These are phyloP conservation scores for Saccharum hybrid DNA, from an alignment of 202 grass and related monocot species.

Conservation along the genomic window DNA sequence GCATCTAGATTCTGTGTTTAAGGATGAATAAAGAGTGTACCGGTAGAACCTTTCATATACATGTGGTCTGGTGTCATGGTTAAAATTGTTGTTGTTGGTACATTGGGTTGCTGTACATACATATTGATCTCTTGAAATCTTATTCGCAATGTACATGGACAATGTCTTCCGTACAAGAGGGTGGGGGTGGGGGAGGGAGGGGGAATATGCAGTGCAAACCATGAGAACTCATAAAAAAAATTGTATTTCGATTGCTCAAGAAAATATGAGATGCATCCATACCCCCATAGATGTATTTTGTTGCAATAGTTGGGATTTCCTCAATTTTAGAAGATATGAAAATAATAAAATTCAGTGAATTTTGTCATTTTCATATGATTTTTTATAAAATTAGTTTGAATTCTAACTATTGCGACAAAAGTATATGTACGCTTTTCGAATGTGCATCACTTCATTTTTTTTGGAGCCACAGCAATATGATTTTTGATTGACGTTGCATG, in stretches of 20 bases:
- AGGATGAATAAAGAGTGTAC: constrained; percentile 36
- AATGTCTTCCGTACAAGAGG: background rate
- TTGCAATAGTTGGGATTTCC: background rate
- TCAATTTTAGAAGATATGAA: background rate
- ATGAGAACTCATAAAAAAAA: background rate
- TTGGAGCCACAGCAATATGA: background rate
- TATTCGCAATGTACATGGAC: constrained; percentile 41
- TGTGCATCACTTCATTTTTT: background rate
- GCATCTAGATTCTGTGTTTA: constrained; percentile 44
- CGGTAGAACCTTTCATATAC: constrained; percentile 37
- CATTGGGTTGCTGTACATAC: constrained; percentile 62
- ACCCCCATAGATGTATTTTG: background rate
- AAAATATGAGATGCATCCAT: background rate
- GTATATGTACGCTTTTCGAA: background rate
- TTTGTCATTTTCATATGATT: background rate
- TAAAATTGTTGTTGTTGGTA: constrained; percentile 42
- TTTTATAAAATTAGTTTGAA: background rate
- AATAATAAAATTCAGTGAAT: background rate
- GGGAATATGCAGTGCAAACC: background rate
- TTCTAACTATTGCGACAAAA: background rate
- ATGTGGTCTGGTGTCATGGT: constrained; percentile 38
- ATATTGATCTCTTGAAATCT: constrained; percentile 21
- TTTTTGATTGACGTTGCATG: background rate
- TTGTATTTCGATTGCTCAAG: background rate
- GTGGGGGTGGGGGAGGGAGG: background rate